phyloP scores from a whole-genome alignment of 2,329 filamentous ascomycete genomes.

The Fusarium falciforme region DNA sequence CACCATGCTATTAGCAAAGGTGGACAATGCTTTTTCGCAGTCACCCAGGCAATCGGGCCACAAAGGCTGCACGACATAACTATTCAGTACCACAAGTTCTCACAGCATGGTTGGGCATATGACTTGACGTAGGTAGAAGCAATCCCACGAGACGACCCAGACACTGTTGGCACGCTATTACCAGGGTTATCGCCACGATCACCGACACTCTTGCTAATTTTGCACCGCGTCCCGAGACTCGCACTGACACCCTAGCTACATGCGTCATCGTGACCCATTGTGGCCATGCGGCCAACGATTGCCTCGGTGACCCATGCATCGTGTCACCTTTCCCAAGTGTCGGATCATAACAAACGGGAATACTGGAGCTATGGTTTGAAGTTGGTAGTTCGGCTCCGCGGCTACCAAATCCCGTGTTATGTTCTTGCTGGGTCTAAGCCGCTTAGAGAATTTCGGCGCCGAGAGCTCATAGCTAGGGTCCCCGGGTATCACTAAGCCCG shows the following conservation, averaged over 20 bases:
- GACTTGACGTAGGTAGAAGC: neutral
- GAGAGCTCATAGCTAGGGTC: neutral
- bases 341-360: neutral
- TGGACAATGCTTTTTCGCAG: neutral
- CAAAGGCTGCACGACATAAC: neutral
- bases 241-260: neutral
- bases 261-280: neutral
- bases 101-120: neutral
- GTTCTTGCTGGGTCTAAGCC: neutral
- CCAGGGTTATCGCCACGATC: neutral
- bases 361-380: neutral
- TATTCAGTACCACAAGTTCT: too few species aligned
- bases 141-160: neutral
- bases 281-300: neutral
- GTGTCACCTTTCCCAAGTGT: neutral
- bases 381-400: neutral
- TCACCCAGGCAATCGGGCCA: neutral
- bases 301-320: neutral
- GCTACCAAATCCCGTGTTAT: neutral
- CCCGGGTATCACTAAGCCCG: neutral
- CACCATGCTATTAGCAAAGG: neutral
- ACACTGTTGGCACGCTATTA: neutral
- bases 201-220: neutral
- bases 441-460: neutral
- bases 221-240: neutral